Evolutionary conservation across 306 rosid species (phyloP).

Genomic region (Prunus persica): Prunus_persica_NCBIv2 NC_034016.1:1660501-1661000

Average conservation of each 20-base stretch:
- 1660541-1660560: neutral
- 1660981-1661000: neutral
- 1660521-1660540: neutral
- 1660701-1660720: neutral
- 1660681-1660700: neutral
- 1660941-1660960: constrained; percentile 94
- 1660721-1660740: neutral
- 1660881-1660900: constrained; percentile 90
- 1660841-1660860: constrained; percentile 89
- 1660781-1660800: neutral
- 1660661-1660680: constrained; percentile 45
- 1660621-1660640: constrained; percentile 90
- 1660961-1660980: constrained; percentile 7
- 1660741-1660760: neutral
- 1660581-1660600: constrained; percentile 38
- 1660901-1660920: constrained; percentile 78
- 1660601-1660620: constrained; percentile 92
- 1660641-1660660: constrained; percentile 93
- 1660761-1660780: neutral
- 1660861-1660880: constrained; percentile 81
- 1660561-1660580: neutral
- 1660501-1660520: neutral
- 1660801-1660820: constrained; percentile 55
- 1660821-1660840: constrained; percentile 72
- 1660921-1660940: constrained; percentile 59